Evolutionary conservation across 345 rosid species (phyloP), one percentile per base, ranked within the genome.

Genomic region (Cochlearia excelsa): DNA sequence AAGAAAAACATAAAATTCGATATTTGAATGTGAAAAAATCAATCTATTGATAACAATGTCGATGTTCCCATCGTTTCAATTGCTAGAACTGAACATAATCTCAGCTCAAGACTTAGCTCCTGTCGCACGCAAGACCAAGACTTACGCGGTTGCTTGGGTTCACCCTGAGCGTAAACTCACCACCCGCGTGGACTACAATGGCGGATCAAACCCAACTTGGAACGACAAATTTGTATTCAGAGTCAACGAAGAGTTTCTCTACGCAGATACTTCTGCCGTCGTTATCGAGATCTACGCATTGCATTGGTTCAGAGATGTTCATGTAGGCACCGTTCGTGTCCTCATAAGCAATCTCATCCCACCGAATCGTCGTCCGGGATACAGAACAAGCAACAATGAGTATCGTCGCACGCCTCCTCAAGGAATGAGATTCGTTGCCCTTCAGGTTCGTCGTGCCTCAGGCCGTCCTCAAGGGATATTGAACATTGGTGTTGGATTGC

Each of bases 131-230:
- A 73, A 79, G 56, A 86, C 84, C 83, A 77, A 79, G 30, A 79
- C 96, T 45, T 92, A 88, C 44, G 98, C 95, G 0, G 83, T 88
- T 1, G 95, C 84, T 2, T 92, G 98, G 98, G 85, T 92, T 33
- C 88, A 84, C 51, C 76, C 85, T 0, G 74, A 86, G 26, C 81
- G 95, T 1, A 88, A 82, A 66, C 90, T 92, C 9, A 76, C 95
- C 7, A 92, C 98, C 2, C 79, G 96, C 0, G 80, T 88, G 3
- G 90, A 86, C 51, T 59, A 75, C 11, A 29, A 57, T 5, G 95
- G 96, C 56, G 79, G 79, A 45, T 38, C 65, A 72, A 86, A 77
- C 66, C 98, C 98, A 28, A 84, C 90, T 0, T 92, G 98, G 98
- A 88, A 92, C 11, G 98, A 92, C 67, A 88, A 92, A 54, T 88